Conservation (phyloP, 2,329 filamentous ascomycete genomes). For the Neonectria ditissima region DNA sequence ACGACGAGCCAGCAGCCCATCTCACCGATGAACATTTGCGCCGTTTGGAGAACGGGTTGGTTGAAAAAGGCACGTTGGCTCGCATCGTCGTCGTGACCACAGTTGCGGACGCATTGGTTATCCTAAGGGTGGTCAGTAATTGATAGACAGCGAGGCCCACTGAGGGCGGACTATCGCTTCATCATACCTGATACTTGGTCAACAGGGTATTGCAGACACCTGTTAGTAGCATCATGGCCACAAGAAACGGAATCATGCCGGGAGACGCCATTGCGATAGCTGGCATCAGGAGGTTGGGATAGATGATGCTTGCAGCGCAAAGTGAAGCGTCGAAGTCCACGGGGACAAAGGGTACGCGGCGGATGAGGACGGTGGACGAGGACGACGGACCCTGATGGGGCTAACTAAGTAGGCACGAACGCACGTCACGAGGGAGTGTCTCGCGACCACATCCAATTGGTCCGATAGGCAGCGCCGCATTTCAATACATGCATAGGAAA, state of each 20-base stretch:
- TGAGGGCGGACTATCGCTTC: conserved; percentile 15
- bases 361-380: conserved; percentile 2
- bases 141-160: conserved; percentile 1
- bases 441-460: conserved; percentile 11
- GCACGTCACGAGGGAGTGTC: conserved; percentile 22
- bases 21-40: conserved; percentile 98
- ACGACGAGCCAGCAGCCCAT: conserved; percentile 96
- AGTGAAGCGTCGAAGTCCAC: background rate
- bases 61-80: conserved; percentile 81
- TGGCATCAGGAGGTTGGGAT: conserved; percentile 10
- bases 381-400: conserved; percentile 7
- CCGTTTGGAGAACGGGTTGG: conserved; percentile 94
- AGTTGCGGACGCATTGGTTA: conserved; percentile 96
- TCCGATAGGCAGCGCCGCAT: background rate
- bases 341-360: background rate
- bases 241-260: conserved; percentile 82
- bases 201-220: conserved; percentile 97
- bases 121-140: conserved; percentile 66
- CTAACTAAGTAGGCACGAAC: conserved; percentile 1
- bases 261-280: conserved; percentile 72
- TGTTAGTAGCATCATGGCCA: conserved; percentile 96
- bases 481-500: background rate
- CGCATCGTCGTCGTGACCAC: conserved; percentile 73
- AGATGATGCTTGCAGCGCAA: conserved; percentile 21
- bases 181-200: conserved; percentile 90